A percentile compares a stretch with the other conserved stretches of the same genome.
phyloP scores from a whole-genome alignment of 768 basidiomycete genomes.

The Tricholoma saponaceum region DNA sequence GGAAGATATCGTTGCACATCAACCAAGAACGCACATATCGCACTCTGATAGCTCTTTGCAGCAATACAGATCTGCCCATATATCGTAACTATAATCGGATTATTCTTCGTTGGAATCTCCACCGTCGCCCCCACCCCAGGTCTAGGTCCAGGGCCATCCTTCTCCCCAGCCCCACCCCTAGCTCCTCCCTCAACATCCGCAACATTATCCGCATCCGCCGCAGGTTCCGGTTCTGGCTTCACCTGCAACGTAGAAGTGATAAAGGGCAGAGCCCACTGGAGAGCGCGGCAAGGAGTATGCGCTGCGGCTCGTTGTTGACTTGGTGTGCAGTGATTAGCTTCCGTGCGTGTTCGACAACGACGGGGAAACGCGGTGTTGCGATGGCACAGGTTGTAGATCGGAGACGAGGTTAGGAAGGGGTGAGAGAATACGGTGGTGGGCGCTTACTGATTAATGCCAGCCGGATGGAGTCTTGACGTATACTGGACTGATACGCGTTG shows the following conservation, averaged over 20 bases:
- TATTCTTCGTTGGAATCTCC: too few relatives aligned
- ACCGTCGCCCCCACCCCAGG: too few relatives aligned
- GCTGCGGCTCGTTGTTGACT: slow-evolving; percentile 83
- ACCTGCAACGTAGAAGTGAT: slow-evolving; percentile 79
- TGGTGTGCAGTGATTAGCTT: slow-evolving; percentile 74
- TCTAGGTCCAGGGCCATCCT: too few relatives aligned
- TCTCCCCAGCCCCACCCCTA: slow-evolving; percentile 9
- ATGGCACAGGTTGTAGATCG: slow-evolving; percentile 70
- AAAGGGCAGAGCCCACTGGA: slow-evolving; percentile 71
- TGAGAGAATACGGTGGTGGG: not conserved
- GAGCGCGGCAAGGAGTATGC: slow-evolving; percentile 71
- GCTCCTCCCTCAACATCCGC: slow-evolving; percentile 23
- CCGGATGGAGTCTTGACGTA: slow-evolving; percentile 68
- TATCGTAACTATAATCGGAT: too few relatives aligned
- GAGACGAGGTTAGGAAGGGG: slow-evolving; percentile 1
- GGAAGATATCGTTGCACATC: not conserved
- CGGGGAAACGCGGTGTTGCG: slow-evolving; percentile 45
- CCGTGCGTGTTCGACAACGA: too few relatives aligned
- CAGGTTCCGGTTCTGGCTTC: too few relatives aligned
- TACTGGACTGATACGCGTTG: slow-evolving; percentile 62
- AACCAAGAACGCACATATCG: slow-evolving; percentile 32
- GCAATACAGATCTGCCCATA: too few relatives aligned
- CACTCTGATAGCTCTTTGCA: too few relatives aligned
- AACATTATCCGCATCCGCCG: too few relatives aligned
- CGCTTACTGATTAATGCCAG: too few relatives aligned